phyloP scores from a whole-genome alignment of 1,139 yeast species.

The Hansenula sp. region DNA sequence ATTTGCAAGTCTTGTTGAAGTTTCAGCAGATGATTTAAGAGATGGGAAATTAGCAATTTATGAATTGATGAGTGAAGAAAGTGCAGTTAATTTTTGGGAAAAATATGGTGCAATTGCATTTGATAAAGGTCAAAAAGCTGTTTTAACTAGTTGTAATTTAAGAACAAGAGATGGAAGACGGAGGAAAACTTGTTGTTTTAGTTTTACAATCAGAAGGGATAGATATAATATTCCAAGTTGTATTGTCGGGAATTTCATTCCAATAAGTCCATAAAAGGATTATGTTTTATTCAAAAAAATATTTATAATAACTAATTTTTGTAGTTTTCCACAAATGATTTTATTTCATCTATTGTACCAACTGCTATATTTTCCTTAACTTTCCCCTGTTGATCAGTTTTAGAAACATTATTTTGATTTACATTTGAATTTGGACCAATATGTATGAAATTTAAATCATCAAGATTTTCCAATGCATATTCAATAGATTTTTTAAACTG shows the following conservation, averaged over 20 bases:
- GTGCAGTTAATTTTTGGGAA: constrained; percentile 98
- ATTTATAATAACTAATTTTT: neutral
- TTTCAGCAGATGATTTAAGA: constrained; percentile 82
- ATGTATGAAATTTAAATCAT: constrained; percentile 9
- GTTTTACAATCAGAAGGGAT: constrained; percentile 91
- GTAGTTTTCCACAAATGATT: neutral
- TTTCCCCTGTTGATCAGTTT: neutral
- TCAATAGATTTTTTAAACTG: constrained; percentile 36
- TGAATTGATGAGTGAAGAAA: constrained; percentile 93
- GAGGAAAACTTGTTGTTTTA: constrained; percentile 84
- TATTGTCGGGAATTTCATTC: constrained; percentile 94
- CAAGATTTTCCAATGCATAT: constrained; percentile 6
- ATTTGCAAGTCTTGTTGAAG: constrained; percentile 94
- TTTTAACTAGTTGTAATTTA: constrained; percentile 84
- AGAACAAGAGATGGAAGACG: constrained; percentile 81
- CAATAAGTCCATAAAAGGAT: constrained; percentile 37
- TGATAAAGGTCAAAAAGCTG: constrained; percentile 94
- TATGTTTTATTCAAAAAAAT: neutral
- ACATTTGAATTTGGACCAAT: constrained; percentile 21
- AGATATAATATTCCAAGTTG: constrained; percentile 94
- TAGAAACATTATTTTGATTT: constrained; percentile 7
- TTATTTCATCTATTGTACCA: neutral
- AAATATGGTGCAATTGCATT: constrained; percentile 96
- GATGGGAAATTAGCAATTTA: constrained; percentile 92
- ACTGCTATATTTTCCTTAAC: neutral